A percentile compares a stretch with the other conserved stretches of the same genome.
phyloP scores from a whole-genome alignment of 2,329 filamentous ascomycete species.

The Tolypocladium inflatum region DNA sequence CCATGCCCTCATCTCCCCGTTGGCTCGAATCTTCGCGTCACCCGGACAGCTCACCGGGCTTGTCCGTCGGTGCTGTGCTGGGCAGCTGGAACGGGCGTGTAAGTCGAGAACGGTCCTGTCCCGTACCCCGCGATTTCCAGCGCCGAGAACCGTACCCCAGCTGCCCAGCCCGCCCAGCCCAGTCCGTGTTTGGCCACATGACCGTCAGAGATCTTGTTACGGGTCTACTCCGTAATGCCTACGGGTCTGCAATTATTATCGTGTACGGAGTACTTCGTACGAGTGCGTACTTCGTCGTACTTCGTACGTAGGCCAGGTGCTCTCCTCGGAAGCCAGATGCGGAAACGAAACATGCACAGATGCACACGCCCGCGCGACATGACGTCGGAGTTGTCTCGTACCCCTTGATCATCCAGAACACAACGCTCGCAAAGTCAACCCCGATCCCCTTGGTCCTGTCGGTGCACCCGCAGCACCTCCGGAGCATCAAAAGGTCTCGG shows the following conservation, averaged over 20 bases:
- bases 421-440: too few species aligned
- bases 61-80: too few species aligned
- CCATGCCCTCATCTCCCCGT: background rate
- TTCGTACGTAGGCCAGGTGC: background rate
- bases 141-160: background rate
- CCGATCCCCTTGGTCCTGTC: too few species aligned
- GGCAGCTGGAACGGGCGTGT: background rate
- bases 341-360: background rate
- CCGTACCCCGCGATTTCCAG: background rate
- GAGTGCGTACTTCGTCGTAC: background rate
- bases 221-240: background rate
- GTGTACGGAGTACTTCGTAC: background rate
- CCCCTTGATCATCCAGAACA: background rate
- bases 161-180: background rate
- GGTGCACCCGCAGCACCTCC: background rate
- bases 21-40: background rate
- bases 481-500: constrained; percentile 7
- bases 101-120: background rate
- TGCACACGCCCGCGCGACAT: background rate
- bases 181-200: constrained; percentile 2
- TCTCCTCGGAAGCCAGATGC: background rate
- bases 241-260: background rate
- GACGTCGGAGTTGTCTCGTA: background rate
- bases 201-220: constrained; percentile 2
- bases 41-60: background rate